Percentiles rank a stretch among this genome's conserved stretches.
These are phyloP conservation scores for Micractinium sp. DNA, from an alignment of 139 green algal species.

Conservation along the genomic window DNA sequence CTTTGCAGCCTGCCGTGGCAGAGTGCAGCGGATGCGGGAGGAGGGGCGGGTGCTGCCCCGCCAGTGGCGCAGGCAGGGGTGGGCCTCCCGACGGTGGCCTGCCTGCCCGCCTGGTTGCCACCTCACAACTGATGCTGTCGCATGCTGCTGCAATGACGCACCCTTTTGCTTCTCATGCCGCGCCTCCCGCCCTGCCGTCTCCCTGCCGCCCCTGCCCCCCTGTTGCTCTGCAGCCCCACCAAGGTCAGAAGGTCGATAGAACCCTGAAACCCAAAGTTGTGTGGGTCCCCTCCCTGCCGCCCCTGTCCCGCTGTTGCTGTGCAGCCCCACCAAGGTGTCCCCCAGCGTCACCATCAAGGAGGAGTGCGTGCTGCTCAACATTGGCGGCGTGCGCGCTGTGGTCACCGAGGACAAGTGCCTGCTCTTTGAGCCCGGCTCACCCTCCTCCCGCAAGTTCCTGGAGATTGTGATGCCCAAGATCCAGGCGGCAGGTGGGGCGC, in stretches of 20 bases:
- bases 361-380: conserved; percentile 87
- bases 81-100: too few species aligned
- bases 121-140: too few species aligned
- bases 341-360: conserved; percentile 89
- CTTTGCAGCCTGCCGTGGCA: too few species aligned
- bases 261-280: too few species aligned
- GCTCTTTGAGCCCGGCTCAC: conserved; percentile 84
- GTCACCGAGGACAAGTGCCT: conserved; percentile 83
- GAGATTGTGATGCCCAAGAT: conserved; percentile 77
- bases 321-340: conserved; percentile 72
- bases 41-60: too few species aligned
- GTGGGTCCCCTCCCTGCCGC: too few species aligned
- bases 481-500: conserved; percentile 40
- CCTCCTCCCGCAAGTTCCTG: conserved; percentile 77
- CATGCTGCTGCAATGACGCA: too few species aligned
- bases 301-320: neutral
- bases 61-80: too few species aligned
- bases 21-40: neutral
- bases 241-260: too few species aligned
- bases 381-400: conserved; percentile 75
- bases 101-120: too few species aligned
- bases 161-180: neutral
- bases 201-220: neutral
- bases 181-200: neutral
- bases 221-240: conserved; percentile 45